Base-by-base conservation (phyloP, 257 asterid species). In the Scutellaria minor region DNA sequence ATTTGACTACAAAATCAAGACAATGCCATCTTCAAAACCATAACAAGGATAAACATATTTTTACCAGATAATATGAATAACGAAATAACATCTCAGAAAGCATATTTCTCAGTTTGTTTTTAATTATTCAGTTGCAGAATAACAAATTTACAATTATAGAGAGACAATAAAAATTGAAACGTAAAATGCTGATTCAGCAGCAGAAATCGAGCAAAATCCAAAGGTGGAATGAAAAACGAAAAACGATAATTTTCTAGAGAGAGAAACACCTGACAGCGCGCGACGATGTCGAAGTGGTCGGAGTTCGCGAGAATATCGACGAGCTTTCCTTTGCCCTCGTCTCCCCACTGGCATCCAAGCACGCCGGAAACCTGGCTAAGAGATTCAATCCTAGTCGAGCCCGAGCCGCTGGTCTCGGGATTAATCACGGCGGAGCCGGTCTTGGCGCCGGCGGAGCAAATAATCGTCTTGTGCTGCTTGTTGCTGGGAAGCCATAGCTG, bases 271-370 rank as follows among this genome's bases (percentile, higher is more conserved):
- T 95, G 99, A 71, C 98, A 95, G 9, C 99, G 95, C 73, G 99
- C 98, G 45, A 95, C 99, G 69, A 95, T 75, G 69, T 95, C 97
- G 77, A 92, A 95, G 59, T 92, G 93, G 77, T 88, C 79, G 5
- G 68, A 62, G 68, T 62, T 62, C 10, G 99, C 98, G 68, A 95
- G 80, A 44, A 95, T 82, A 79, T 95, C 98, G 5, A 95, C 97
- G 59, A 92, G 97, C 78, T 95, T 95, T 22, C 99, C 98, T 76
- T 95, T 95, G 12, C 98, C 98, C 80, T 95, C 99, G 80, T 95
- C 99, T 9, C 99, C 99, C 99, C 98, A 95, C 78, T 95, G 99
- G 62, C 91, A 85, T 31, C 99, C 98, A 35, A 95, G 84, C 46
- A 92, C 98, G 44, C 97, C 99, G 2, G 99, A 92, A 10, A 95